A percentile compares a stretch with the other conserved stretches of the same genome.
These are phyloP conservation scores for Spirogloea muscicola DNA, from an alignment of 139 green algal genomes.

Conservation along the genomic window DNA sequence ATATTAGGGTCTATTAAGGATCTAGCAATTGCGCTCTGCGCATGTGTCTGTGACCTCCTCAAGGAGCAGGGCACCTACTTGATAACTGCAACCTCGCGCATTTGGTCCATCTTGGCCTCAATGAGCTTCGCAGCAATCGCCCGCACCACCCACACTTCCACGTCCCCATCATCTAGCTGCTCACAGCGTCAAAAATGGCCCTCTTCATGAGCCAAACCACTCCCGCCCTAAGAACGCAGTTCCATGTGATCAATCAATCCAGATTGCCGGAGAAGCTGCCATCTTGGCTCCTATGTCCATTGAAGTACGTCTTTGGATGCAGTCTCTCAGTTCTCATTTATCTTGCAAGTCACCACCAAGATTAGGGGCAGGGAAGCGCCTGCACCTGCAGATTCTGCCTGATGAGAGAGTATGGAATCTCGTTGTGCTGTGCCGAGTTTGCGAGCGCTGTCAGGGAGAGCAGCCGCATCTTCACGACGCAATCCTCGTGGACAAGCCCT, in stretches of 20 bases:
- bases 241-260: too few relatives aligned
- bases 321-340: not conserved
- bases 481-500: slow-evolving; percentile 37
- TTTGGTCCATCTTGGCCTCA: slow-evolving; percentile 56
- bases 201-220: not conserved
- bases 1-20: not conserved
- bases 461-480: slow-evolving; percentile 44
- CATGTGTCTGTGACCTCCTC: too few relatives aligned
- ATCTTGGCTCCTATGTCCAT: not conserved
- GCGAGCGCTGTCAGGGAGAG: slow-evolving; percentile 49
- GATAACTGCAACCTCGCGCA: slow-evolving; percentile 44
- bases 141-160: slow-evolving; percentile 50
- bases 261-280: too few relatives aligned
- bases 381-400: slow-evolving; percentile 20
- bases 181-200: not conserved
- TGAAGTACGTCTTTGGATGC: not conserved
- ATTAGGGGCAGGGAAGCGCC: not conserved
- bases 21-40: too few relatives aligned
- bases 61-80: slow-evolving; percentile 10
- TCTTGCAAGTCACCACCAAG: not conserved
- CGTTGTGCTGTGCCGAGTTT: slow-evolving; percentile 1
- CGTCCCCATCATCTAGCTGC: slow-evolving; percentile 42
- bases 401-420: slow-evolving; percentile 47
- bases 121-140: slow-evolving; percentile 43
- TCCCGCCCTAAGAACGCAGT: too few relatives aligned